Evolutionary conservation across 306 rosid genomes (phyloP).

Genomic region (Prunus mira): DNA sequence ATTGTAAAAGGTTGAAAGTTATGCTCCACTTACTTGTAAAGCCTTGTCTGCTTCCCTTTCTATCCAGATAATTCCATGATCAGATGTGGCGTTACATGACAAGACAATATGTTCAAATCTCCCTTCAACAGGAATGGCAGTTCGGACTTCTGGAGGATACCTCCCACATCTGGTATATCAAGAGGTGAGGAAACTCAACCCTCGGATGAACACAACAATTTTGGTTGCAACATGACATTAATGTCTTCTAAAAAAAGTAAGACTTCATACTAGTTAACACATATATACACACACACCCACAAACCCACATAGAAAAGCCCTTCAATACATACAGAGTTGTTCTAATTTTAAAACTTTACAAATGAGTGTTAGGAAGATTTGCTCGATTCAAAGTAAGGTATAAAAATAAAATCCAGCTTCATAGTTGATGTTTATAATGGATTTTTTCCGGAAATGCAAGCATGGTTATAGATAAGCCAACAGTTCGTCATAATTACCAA

Average conservation of each 20-base stretch:
- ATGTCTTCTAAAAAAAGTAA: not conserved
- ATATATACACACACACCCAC: not conserved
- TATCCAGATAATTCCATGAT: conserved; percentile 89
- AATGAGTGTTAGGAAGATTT: not conserved
- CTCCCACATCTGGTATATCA: conserved; percentile 81
- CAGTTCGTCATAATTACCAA: not conserved
- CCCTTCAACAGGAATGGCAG: conserved; percentile 99
- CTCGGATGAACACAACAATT: conserved; percentile 6
- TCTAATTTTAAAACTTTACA: not conserved
- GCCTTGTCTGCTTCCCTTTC: conserved; percentile 90
- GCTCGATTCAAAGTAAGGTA: not conserved
- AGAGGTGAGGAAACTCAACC: conserved; percentile 23
- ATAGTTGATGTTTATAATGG: not conserved
- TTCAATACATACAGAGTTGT: not conserved
- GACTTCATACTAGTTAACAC: not conserved
- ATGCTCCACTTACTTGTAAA: conserved; percentile 60
- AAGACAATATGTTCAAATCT: conserved; percentile 98
- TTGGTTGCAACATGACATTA: not conserved
- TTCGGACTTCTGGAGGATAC: conserved; percentile 94
- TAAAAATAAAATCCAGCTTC: not conserved
- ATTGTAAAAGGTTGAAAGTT: not conserved
- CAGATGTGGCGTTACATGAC: conserved; percentile 83
- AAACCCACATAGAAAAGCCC: not conserved
- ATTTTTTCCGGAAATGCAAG: not conserved
- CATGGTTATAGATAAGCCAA: not conserved